Evolutionary conservation across 176 grass and related monocot species (phyloP).

Genomic region (Eremochloa ophiuroides): DNA sequence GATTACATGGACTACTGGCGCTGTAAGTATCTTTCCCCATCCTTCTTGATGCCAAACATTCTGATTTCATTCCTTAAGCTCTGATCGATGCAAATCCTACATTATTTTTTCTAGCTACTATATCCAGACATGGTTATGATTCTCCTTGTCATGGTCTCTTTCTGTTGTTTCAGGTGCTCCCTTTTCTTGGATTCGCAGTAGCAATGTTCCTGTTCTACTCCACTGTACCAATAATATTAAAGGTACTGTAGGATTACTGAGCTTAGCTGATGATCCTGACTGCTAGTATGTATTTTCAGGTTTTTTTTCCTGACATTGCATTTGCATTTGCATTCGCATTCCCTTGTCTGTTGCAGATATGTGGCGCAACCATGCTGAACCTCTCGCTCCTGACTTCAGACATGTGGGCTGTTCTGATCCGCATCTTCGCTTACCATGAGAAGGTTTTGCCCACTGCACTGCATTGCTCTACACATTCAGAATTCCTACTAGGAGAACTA

Average conservation of each 20-base stretch:
- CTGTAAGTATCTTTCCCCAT: constrained; percentile 40
- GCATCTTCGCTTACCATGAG: constrained; percentile 58
- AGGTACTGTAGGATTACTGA: constrained; percentile 29
- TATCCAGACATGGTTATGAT: not conserved
- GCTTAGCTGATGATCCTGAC: not conserved
- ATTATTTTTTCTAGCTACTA: not conserved
- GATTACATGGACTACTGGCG: constrained; percentile 58
- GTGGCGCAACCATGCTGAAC: constrained; percentile 61
- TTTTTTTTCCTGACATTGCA: not conserved
- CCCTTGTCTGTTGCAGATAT: constrained; percentile 36
- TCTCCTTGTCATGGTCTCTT: not conserved
- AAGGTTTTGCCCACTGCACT: constrained; percentile 25
- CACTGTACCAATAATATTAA: constrained; percentile 57
- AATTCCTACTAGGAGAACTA: not conserved
- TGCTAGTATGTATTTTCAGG: not conserved
- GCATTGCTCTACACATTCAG: not conserved
- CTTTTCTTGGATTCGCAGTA: constrained; percentile 57
- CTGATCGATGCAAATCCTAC: not conserved
- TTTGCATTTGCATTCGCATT: not conserved
- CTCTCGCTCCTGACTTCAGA: constrained; percentile 59
- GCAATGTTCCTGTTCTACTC: constrained; percentile 88
- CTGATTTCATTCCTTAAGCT: not conserved
- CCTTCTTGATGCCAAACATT: not conserved
- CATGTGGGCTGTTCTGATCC: constrained; percentile 70
- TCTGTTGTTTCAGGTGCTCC: constrained; percentile 46